Percentiles rank a stretch among this genome's conserved stretches.
phyloP scores from a whole-genome alignment of 345 rosid genomes.

The Clarkia xantiana region DNA sequence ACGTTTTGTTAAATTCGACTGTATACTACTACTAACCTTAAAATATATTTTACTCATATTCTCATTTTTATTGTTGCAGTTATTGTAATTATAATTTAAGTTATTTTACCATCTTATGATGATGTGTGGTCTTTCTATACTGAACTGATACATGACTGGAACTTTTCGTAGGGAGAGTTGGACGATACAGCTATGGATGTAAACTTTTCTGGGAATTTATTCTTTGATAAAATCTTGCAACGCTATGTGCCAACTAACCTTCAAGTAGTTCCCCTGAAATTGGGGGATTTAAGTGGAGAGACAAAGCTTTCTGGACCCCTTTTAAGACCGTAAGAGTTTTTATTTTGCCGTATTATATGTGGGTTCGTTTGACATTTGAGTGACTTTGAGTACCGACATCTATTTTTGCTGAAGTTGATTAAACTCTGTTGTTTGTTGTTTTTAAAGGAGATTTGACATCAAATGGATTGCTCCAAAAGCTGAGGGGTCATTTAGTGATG shows the following conservation, averaged over 20 bases:
- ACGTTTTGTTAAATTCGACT: too few species aligned
- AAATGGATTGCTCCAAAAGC: conserved; percentile 98
- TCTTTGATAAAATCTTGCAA: conserved; percentile 60
- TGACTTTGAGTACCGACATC: conserved; percentile 1
- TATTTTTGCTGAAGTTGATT: conserved; percentile 1
- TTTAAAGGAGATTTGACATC: conserved; percentile 77
- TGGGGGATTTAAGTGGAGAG: conserved; percentile 90
- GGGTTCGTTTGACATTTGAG: neutral
- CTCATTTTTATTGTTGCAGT: too few species aligned
- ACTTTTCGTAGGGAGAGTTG: conserved; percentile 58
- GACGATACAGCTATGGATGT: conserved; percentile 85
- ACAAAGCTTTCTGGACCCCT: conserved; percentile 91
- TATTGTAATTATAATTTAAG: too few species aligned
- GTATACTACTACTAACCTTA: too few species aligned
- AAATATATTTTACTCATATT: too few species aligned
- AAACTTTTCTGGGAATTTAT: conserved; percentile 79
- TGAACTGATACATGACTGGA: neutral
- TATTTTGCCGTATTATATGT: conserved; percentile 9
- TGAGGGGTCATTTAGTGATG: conserved; percentile 89
- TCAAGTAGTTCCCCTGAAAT: conserved; percentile 45
- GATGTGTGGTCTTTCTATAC: too few species aligned
- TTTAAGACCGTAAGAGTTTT: conserved; percentile 64
- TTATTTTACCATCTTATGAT: too few species aligned
- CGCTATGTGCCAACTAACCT: conserved; percentile 65
- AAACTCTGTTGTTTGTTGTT: conserved; percentile 8